Base-by-base conservation (phyloP, 805 yeast species). In the Cyberlindnera xishuangbannaensis region DNA sequence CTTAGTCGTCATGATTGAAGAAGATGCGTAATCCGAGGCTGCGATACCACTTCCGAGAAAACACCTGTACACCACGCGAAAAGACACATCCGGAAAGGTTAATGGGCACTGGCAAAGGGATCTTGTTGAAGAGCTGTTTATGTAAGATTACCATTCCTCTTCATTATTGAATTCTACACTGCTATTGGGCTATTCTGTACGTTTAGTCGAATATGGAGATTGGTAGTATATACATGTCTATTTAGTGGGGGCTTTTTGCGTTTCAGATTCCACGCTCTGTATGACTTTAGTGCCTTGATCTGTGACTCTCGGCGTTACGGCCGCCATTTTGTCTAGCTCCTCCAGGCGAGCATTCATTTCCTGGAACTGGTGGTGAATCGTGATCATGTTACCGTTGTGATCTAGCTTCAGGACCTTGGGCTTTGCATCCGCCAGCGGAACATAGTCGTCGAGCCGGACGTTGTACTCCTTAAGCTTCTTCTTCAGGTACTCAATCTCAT, bases 401-500 rank as follows among this genome's bases (percentile, higher is more conserved):
- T 56, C 65, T 12, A 65, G 44, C 33, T 63, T 62, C 29, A 74
- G 54, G 8, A 70, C 59, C 16, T 55, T 46, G 2, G 82, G 79
- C 19, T 61, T 59, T 31, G 63, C 56, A 15, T 64, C 72, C 14
- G 55, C 58, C 0, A 78, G 72, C 2, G 73, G 67, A 16, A 58
- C 61, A 31, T 69, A 73, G 37, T 73, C 79, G 20, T 72, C 76
- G 2, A 69, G 38, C 47, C 60, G 54, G 33, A 62, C 53, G 42
- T 58, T 37, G 36, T 66, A 58, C 31, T 64, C 65, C 22, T 58
- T 53, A 31, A 79, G 53, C 53, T 75, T 71, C 28, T 51, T 48
- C 58, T 71, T 71, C 38, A 80, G 54, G 41, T 66, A 68, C 29
- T 69, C 77, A 28, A 84, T 77, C 48, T 84, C 90, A 33, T 72